phyloP scores from a whole-genome alignment of 1,284 basidiomycete genomes.

The Microbotryomycetes sp. region DNA sequence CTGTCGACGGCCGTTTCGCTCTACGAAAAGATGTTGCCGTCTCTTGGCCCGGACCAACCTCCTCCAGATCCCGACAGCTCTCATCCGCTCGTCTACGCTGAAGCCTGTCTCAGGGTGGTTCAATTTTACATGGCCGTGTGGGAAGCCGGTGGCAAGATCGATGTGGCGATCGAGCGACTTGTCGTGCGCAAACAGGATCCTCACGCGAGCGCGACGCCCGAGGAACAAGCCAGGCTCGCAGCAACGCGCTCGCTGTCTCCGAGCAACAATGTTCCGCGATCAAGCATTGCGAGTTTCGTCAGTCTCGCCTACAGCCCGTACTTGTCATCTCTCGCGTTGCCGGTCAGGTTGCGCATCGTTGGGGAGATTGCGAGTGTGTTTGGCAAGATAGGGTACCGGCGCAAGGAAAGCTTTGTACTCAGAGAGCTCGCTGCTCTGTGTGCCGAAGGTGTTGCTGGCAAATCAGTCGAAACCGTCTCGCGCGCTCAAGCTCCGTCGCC shows the following conservation, averaged over 20 bases:
- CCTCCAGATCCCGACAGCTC: constrained; percentile 25
- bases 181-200: background rate
- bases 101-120: constrained; percentile 30
- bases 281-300: constrained; percentile 20
- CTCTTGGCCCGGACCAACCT: constrained; percentile 6
- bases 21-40: constrained; percentile 31
- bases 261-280: constrained; percentile 25
- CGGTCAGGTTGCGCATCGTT: constrained; percentile 63
- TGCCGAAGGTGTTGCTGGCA: constrained; percentile 23
- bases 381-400: constrained; percentile 64
- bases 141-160: constrained; percentile 19
- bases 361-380: constrained; percentile 66
- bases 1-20: constrained; percentile 25
- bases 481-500: background rate
- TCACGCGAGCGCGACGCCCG: background rate
- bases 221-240: constrained; percentile 5
- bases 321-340: constrained; percentile 50
- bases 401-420: constrained; percentile 79
- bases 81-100: constrained; percentile 32
- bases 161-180: constrained; percentile 15
- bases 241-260: constrained; percentile 15
- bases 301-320: constrained; percentile 23
- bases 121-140: constrained; percentile 25
- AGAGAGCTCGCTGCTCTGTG: constrained; percentile 49
- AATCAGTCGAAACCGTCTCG: constrained; percentile 17